These are phyloP conservation scores for Rhipidocladum racemiflorum DNA, from an alignment of 176 grass and related monocot genomes.

Conservation along the genomic window DNA sequence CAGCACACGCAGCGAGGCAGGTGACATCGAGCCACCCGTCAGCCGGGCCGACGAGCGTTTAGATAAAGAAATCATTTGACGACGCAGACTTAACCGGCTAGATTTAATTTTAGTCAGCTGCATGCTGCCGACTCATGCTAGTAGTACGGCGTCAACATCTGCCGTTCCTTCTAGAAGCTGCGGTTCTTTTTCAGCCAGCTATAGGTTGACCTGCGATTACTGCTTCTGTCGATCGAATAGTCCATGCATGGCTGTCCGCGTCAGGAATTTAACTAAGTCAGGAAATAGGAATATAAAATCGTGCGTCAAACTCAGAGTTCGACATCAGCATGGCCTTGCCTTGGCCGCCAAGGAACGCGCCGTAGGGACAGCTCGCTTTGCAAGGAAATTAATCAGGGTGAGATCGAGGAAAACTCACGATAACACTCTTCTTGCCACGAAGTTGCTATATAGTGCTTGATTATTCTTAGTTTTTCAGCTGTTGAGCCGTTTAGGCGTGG, in stretches of 20 bases:
- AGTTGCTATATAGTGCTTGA: background rate
- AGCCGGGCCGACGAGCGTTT: background rate
- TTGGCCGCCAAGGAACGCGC: constrained; percentile 9
- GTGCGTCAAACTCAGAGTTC: background rate
- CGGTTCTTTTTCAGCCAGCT: background rate
- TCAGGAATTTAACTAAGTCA: background rate
- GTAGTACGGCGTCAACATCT: too few species aligned
- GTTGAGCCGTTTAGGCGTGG: background rate
- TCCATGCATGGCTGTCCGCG: background rate
- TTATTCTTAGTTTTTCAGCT: background rate
- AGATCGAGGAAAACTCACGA: too few species aligned
- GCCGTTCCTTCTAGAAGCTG: background rate
- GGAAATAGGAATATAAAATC: background rate
- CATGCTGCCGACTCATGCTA: too few species aligned
- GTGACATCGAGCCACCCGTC: background rate
- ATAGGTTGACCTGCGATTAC: background rate
- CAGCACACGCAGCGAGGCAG: background rate
- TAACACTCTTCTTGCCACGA: background rate
- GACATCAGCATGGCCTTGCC: constrained; percentile 8
- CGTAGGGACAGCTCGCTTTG: background rate
- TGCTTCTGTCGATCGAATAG: background rate
- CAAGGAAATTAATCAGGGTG: background rate
- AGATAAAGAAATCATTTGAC: too few species aligned
- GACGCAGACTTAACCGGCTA: too few species aligned
- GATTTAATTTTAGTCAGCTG: too few species aligned